Percentiles rank a stretch among this genome's conserved stretches.
phyloP scores from a whole-genome alignment of 352 stramenopile species.

The Phytophthora europaea region DNA sequence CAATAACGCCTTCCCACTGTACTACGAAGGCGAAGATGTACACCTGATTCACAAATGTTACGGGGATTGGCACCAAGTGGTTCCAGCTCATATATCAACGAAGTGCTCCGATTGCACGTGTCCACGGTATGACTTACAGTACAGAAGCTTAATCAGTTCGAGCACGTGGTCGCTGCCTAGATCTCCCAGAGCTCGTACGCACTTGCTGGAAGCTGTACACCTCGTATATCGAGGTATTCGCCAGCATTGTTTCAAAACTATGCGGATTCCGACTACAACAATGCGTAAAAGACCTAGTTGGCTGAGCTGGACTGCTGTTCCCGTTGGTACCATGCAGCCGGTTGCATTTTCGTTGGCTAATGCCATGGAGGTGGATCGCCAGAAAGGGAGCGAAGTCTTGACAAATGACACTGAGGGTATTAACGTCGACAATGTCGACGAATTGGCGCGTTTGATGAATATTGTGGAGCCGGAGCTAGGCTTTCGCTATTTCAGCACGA shows the following conservation, averaged over 20 bases:
- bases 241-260: slow-evolving; percentile 5
- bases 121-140: neutral
- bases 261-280: neutral
- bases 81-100: neutral
- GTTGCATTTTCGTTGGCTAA: slow-evolving; percentile 9
- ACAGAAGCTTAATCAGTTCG: neutral
- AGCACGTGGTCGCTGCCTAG: neutral
- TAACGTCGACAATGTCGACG: neutral
- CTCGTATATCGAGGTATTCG: slow-evolving; percentile 17
- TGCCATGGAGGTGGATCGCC: neutral
- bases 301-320: neutral
- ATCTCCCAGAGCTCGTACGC: neutral
- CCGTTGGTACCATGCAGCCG: slow-evolving; percentile 4
- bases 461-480: slow-evolving; percentile 2
- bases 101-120: slow-evolving; percentile 3
- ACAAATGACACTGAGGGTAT: neutral
- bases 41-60: slow-evolving; percentile 10
- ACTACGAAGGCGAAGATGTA: neutral
- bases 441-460: slow-evolving; percentile 5
- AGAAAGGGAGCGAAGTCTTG: neutral
- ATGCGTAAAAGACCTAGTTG: neutral
- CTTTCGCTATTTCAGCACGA: slow-evolving; percentile 1
- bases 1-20: slow-evolving; percentile 4
- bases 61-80: slow-evolving; percentile 11
- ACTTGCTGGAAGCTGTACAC: slow-evolving; percentile 9